phyloP scores from a whole-genome alignment of 78 protist genomes.

The Dictyostelium intermedium region DNA sequence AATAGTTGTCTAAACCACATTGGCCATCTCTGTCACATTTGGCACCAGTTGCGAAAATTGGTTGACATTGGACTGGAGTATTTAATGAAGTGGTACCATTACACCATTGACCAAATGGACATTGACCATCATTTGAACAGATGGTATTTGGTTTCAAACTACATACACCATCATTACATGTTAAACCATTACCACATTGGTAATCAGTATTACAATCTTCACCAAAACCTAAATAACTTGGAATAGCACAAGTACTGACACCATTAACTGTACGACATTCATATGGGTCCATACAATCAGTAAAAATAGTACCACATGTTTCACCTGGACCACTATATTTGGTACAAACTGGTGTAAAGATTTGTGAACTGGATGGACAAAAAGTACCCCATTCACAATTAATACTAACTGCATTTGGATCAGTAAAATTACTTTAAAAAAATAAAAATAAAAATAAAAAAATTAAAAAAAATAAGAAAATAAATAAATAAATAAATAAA shows the following conservation, averaged over 20 bases:
- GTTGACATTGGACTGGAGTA: not conserved
- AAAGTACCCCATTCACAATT: not conserved
- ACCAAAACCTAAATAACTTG: not conserved
- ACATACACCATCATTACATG: not conserved
- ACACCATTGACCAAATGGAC: conserved; percentile 5
- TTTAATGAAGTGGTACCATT: not conserved
- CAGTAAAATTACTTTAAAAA: not conserved
- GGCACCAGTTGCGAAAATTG: not conserved
- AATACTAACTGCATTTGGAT: not conserved
- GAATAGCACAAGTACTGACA: not conserved
- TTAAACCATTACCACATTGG: not conserved
- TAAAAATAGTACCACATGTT: not conserved
- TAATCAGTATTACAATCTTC: not conserved
- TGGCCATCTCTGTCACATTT: not conserved
- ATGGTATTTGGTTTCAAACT: not conserved
- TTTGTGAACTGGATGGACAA: not conserved
- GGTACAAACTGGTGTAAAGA: not conserved
- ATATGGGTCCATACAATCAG: not conserved
- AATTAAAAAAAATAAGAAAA: not conserved
- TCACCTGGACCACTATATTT: not conserved
- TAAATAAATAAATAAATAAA: not conserved
- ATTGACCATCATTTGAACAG: not conserved
- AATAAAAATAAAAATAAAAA: no score
- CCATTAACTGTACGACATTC: not conserved
- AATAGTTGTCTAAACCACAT: not conserved